These are phyloP conservation scores for Flammula alnicola DNA, from an alignment of 1,284 basidiomycete genomes.

Conservation along the genomic window DNA sequence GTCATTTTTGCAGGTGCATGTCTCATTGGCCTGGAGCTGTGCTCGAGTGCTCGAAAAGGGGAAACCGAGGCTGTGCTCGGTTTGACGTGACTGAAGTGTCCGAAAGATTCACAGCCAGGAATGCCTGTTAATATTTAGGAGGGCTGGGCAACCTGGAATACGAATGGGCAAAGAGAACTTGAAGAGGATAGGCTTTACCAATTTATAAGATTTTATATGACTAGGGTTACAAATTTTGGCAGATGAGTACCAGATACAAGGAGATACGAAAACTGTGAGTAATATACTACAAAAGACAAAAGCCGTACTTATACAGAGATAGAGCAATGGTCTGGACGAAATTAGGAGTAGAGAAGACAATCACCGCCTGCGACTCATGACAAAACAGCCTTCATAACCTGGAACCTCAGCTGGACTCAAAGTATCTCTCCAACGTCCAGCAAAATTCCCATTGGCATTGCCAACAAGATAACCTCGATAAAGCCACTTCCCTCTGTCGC, in stretches of 20 bases:
- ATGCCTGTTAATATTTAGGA: no score
- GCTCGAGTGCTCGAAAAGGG: no score
- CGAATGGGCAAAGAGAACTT: no score
- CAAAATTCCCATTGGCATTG: conserved; percentile 60
- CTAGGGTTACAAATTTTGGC: no score
- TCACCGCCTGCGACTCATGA: conserved; percentile 67
- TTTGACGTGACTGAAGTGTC: no score
- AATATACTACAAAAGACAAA: neutral
- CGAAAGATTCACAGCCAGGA: no score
- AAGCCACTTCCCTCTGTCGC: conserved; percentile 75
- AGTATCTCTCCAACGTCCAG: conserved; percentile 79
- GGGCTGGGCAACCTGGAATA: no score
- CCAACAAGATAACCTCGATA: conserved; percentile 79
- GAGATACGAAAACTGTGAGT: neutral
- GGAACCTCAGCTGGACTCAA: conserved; percentile 55
- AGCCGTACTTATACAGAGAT: neutral
- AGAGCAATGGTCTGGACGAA: neutral
- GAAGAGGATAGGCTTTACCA: no score
- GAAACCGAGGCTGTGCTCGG: no score
- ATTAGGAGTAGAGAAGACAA: neutral
- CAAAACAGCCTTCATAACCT: conserved; percentile 80
- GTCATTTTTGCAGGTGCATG: no score
- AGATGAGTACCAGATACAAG: neutral
- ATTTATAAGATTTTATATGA: neutral
- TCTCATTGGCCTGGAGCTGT: no score